phyloP scores from a whole-genome alignment of 768 basidiomycete species.

The Naematelia encephala region DNA sequence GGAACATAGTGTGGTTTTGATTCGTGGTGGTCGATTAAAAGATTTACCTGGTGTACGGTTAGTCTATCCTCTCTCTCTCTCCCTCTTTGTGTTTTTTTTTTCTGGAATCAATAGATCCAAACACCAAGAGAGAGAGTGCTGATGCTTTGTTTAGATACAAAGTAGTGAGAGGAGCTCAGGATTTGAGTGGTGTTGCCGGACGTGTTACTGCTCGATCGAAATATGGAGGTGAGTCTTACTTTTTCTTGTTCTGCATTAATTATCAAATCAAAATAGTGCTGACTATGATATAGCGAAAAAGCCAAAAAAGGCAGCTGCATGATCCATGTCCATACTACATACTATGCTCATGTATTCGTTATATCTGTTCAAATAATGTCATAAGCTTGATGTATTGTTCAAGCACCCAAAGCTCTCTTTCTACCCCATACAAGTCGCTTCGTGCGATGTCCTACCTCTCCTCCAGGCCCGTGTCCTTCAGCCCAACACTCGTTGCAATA shows the following conservation, averaged over 20 bases:
- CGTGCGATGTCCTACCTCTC: conserved; percentile 28
- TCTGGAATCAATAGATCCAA: no score
- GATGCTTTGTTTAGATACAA: conserved; percentile 66
- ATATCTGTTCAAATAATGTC: neutral
- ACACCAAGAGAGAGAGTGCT: neutral
- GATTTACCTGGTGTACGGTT: conserved; percentile 97
- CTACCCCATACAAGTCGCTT: conserved; percentile 23
- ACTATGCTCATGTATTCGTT: neutral
- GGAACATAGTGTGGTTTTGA: conserved; percentile 91
- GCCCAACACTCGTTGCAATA: conserved; percentile 40
- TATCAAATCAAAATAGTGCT: neutral
- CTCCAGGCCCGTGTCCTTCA: conserved; percentile 37
- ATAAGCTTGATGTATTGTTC: neutral
- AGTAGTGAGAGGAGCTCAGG: conserved; percentile 84
- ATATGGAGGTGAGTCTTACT: conserved; percentile 71
- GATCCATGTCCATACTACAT: neutral
- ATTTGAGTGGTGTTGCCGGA: conserved; percentile 85
- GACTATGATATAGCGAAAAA: conserved; percentile 63
- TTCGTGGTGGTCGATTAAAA: conserved; percentile 93
- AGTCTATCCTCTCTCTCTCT: conserved; percentile 28
- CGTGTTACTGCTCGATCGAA: conserved; percentile 76
- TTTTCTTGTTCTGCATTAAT: neutral
- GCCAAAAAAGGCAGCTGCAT: conserved; percentile 58
- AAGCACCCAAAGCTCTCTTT: conserved; percentile 6
- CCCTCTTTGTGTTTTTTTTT: neutral